Percentiles rank a stretch among this genome's conserved stretches.
phyloP scores from a whole-genome alignment of 352 stramenopile genomes.

The Lagenidium giganteum region DNA sequence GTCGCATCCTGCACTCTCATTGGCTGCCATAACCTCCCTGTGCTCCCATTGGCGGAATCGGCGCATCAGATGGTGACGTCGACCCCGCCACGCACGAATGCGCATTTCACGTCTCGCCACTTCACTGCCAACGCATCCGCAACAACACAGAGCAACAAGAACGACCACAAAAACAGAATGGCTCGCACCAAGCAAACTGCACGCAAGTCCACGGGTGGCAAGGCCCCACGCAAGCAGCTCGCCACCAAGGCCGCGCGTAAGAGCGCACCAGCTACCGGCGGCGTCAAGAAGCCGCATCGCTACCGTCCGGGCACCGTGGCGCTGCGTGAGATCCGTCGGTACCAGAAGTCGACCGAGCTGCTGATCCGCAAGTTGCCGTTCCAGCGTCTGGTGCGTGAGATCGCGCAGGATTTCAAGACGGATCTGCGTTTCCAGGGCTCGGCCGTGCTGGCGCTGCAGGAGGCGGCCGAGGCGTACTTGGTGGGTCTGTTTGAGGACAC shows the following conservation, averaged over 20 bases:
- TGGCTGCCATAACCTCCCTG: not conserved
- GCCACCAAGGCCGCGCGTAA: slow-evolving; percentile 92
- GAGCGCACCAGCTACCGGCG: slow-evolving; percentile 85
- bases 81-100: not conserved
- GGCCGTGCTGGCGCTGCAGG: slow-evolving; percentile 81
- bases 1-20: slow-evolving; percentile 3
- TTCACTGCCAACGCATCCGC: slow-evolving; percentile 49
- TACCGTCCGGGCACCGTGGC: slow-evolving; percentile 85
- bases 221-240: slow-evolving; percentile 93
- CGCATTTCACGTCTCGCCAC: slow-evolving; percentile 56
- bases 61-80: not conserved
- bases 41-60: slow-evolving; percentile 2
- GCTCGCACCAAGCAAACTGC: slow-evolving; percentile 97
- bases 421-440: slow-evolving; percentile 88
- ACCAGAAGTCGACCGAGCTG: slow-evolving; percentile 96
- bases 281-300: slow-evolving; percentile 91
- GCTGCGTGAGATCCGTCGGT: slow-evolving; percentile 95
- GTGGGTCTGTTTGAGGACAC: slow-evolving; percentile 87
- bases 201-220: slow-evolving; percentile 93
- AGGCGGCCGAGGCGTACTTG: slow-evolving; percentile 83
- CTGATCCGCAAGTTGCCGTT: slow-evolving; percentile 96
- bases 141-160: slow-evolving; percentile 27
- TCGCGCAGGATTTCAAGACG: slow-evolving; percentile 83
- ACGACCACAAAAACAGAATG: slow-evolving; percentile 60
- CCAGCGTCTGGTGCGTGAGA: slow-evolving; percentile 93